Conservation (phyloP, 768 basidiomycete species). For the Kwoniella heveanensis region DNA sequence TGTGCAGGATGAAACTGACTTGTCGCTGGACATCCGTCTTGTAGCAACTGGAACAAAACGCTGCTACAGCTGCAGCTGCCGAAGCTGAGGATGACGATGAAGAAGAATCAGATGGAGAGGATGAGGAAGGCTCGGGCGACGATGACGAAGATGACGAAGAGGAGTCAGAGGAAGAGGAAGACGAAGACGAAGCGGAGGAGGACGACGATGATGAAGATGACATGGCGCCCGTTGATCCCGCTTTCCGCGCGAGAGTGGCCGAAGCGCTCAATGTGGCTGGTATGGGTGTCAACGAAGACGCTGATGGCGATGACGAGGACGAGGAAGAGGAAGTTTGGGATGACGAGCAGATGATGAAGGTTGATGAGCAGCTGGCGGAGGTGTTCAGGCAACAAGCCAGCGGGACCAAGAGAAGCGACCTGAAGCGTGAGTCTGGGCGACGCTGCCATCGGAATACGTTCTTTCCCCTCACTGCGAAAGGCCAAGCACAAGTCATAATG, state of each 20-base stretch:
- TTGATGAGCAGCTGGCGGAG: constrained; percentile 86
- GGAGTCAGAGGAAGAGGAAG: constrained; percentile 39
- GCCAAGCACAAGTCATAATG: too few species aligned
- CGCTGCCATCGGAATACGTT: not conserved
- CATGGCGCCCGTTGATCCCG: constrained; percentile 58
- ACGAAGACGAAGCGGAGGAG: constrained; percentile 48
- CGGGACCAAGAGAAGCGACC: constrained; percentile 30
- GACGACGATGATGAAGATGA: constrained; percentile 55
- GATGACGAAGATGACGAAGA: constrained; percentile 50
- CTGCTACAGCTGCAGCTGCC: constrained; percentile 56
- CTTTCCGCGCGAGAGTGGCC: constrained; percentile 66
- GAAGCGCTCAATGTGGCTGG: constrained; percentile 58
- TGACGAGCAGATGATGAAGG: constrained; percentile 97
- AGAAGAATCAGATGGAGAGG: constrained; percentile 57
- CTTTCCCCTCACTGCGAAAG: not conserved
- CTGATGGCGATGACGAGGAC: constrained; percentile 65
- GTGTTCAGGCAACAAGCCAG: constrained; percentile 70
- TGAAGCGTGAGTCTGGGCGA: constrained; percentile 41
- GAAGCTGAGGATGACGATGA: constrained; percentile 57
- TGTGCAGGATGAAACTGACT: too few species aligned
- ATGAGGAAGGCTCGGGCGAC: constrained; percentile 37
- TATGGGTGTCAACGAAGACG: constrained; percentile 62
- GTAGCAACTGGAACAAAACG: constrained; percentile 79
- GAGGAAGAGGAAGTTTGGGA: constrained; percentile 66
- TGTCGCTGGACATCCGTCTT: not conserved